These are phyloP conservation scores for Nannizzia gypsea DNA, from an alignment of 2,329 filamentous ascomycete species.

Conservation along the genomic window DNA sequence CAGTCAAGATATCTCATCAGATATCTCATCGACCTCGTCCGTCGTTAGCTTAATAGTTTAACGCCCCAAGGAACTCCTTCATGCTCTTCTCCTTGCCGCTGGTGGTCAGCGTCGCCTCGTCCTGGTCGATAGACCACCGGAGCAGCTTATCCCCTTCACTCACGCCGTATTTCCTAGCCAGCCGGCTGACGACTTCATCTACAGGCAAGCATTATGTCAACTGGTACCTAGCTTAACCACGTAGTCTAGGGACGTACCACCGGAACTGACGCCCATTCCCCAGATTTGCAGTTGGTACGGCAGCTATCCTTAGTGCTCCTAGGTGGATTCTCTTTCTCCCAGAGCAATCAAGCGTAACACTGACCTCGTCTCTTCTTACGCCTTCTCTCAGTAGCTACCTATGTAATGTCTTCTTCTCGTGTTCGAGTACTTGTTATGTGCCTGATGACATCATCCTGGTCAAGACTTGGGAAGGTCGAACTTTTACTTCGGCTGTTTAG, in stretches of 20 bases:
- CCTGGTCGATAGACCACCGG: constrained; percentile 51
- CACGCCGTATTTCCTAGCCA: constrained; percentile 52
- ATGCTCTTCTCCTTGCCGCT: constrained; percentile 49
- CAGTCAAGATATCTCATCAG: constrained; percentile 41
- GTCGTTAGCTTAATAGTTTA: constrained; percentile 50
- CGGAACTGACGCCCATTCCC: constrained; percentile 46
- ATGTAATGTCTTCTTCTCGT: too few species aligned
- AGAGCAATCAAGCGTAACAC: too few species aligned
- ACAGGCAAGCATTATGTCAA: too few species aligned
- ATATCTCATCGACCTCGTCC: constrained; percentile 44
- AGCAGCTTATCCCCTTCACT: constrained; percentile 45
- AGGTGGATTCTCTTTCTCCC: too few species aligned
- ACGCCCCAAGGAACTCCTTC: constrained; percentile 44
- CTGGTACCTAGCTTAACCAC: too few species aligned
- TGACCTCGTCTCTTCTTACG: too few species aligned
- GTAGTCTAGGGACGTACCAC: too few species aligned
- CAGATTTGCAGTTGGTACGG: constrained; percentile 39
- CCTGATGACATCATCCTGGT: neutral
- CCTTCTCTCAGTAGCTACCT: too few species aligned
- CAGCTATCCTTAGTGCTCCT: neutral
- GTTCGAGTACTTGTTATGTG: neutral
- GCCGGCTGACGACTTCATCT: constrained; percentile 38
- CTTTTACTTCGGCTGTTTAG: neutral
- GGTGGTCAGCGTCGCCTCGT: constrained; percentile 48
- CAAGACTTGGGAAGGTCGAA: neutral